Evolutionary conservation across 768 basidiomycete species (phyloP), one percentile per base, ranked within the genome.

Genomic region (Hemileccinum rubropunctum): DNA sequence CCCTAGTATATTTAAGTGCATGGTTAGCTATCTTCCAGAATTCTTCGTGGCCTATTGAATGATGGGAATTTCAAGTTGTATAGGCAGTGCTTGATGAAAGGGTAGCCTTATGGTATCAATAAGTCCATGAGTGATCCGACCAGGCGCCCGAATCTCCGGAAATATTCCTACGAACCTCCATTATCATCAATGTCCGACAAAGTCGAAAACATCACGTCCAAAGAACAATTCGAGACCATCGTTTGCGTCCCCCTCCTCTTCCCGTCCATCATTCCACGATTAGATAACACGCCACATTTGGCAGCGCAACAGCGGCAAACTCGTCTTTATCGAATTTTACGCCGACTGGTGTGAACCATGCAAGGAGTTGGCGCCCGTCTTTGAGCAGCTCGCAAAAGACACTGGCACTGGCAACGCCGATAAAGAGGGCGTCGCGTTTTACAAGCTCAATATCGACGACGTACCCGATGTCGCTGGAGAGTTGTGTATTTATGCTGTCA

Each of bases 381-480:
- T 61, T 12, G 20, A 54, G 2, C 3, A 10, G 2, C 34, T 52
- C 8, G 47, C 50, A 0, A 0, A n/a, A n/a, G n/a, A n/a, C n/a
- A n/a, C n/a, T n/a, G n/a, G n/a, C n/a, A n/a, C n/a, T 1, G 12
- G 52, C 12, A 40, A 47, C 0, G 50, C 59, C 3, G 35, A n/a
- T 17, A 53, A 51, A 37, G 45, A 59, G 1, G 62, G 53, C 7
- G 59, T 84, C 51, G 72, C 71, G 13, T 90, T 86, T 71, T 84
- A 81, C 76, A 89, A 88, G 67, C 77, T 89, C 52, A 81, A 91
- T 56, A 78, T 86, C 27, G 88, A 91, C 57, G 68, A 69, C 6
- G 74, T 76, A 42, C 33, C 53, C 0, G 72, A 75, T 0, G 74
- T 86, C 45, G 57, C 79, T 0, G 61, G 74, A 47, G 80, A 79